A percentile compares a stretch with the other conserved stretches of the same genome.
Evolutionary conservation across 495 filamentous ascomycete species (phyloP).

Genomic region (Bacidia gigantensis): DNA sequence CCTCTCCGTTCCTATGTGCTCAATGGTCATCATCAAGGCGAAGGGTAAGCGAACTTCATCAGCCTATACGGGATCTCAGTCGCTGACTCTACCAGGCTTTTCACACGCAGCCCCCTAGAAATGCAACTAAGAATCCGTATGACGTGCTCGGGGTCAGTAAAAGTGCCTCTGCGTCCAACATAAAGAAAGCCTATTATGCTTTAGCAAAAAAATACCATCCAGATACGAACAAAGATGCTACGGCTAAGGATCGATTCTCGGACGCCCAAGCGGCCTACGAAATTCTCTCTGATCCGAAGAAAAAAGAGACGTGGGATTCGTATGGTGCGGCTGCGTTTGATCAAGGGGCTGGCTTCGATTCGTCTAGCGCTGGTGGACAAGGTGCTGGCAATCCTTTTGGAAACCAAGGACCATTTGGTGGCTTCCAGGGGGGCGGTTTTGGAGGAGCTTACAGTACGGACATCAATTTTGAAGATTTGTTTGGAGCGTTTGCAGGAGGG

Average conservation of each 20-base stretch:
- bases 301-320: constrained; percentile 79
- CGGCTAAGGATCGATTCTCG: constrained; percentile 83
- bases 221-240: constrained; percentile 88
- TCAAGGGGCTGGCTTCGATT: constrained; percentile 51
- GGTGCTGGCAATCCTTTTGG: constrained; percentile 37
- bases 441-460: constrained; percentile 55
- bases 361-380: constrained; percentile 49
- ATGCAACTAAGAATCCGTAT: constrained; percentile 72
- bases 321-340: constrained; percentile 85
- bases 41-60: background rate
- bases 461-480: constrained; percentile 92
- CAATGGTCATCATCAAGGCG: background rate
- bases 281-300: constrained; percentile 77
- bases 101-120: constrained; percentile 50
- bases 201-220: constrained; percentile 98
- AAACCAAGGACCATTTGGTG: constrained; percentile 38
- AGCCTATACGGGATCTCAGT: background rate
- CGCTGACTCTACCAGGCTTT: constrained; percentile 45
- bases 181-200: constrained; percentile 97
- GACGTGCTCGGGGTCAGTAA: constrained; percentile 71
- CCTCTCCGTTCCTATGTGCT: background rate
- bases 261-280: constrained; percentile 91
- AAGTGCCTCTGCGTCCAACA: constrained; percentile 65
- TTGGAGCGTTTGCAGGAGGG: constrained; percentile 68
- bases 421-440: constrained; percentile 41